Conservation (phyloP, 192 early-diverging fungal species). For the Backusella macrospora region DNA sequence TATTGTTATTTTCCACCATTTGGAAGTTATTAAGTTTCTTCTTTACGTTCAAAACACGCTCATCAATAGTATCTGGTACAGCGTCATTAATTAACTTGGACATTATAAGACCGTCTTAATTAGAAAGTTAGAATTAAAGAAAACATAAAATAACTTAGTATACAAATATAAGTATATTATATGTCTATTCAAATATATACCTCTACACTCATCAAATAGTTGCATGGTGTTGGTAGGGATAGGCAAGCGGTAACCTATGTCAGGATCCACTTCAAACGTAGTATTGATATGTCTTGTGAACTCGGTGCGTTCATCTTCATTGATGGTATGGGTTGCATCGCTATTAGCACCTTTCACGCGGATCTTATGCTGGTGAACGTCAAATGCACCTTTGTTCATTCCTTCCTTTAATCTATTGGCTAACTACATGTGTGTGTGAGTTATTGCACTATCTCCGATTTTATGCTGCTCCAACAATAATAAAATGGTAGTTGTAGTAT, state of each 20-base stretch:
- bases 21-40: constrained; percentile 94
- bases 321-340: constrained; percentile 96
- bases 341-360: constrained; percentile 82
- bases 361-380: constrained; percentile 78
- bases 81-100: constrained; percentile 99
- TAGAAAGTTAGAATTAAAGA: neutral
- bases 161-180: neutral
- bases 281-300: constrained; percentile 96
- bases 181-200: constrained; percentile 34
- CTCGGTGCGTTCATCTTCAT: constrained; percentile 97
- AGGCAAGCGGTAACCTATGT: constrained; percentile 86
- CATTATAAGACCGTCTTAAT: constrained; percentile 83
- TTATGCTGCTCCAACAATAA: neutral
- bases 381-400: constrained; percentile 49
- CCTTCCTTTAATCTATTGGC: constrained; percentile 57
- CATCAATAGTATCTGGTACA: constrained; percentile 96
- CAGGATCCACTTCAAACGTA: constrained; percentile 75
- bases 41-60: constrained; percentile 91
- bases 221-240: constrained; percentile 95
- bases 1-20: constrained; percentile 99
- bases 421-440: constrained; percentile 40
- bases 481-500: neutral
- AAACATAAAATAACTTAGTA: neutral
- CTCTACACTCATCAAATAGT: constrained; percentile 93
- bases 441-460: neutral